Conservation (phyloP, 108 stramenopile species). For the Pinguiococcus pyrenoidosus region DNA sequence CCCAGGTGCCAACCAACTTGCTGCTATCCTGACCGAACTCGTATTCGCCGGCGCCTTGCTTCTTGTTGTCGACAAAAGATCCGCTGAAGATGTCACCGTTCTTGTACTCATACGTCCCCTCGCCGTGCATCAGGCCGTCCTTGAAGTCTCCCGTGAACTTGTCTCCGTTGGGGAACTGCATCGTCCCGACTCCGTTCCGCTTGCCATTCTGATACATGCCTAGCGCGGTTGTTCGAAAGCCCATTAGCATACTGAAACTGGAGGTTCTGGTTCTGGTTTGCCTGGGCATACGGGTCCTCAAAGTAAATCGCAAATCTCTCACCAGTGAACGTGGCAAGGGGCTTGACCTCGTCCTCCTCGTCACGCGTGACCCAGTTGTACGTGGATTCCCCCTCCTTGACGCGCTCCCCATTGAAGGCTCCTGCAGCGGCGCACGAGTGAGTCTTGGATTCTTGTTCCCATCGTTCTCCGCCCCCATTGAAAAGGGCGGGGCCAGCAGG, state of each 20-base stretch:
- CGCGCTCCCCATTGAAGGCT: slow-evolving; percentile 33
- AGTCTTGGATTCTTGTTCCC: background rate
- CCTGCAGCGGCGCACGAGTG: no score
- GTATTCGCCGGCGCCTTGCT: slow-evolving; percentile 25
- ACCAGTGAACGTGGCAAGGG: no score
- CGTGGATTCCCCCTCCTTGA: slow-evolving; percentile 32
- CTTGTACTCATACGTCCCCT: slow-evolving; percentile 37
- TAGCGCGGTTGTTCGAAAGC: slow-evolving; percentile 29
- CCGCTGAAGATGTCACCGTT: slow-evolving; percentile 37
- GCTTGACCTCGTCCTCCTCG: slow-evolving; percentile 29
- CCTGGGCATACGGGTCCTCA: no score
- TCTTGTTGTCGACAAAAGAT: slow-evolving; percentile 20
- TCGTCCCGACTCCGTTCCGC: slow-evolving; percentile 26
- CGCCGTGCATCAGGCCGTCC: slow-evolving; percentile 5
- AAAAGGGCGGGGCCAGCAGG: background rate
- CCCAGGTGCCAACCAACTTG: slow-evolving; percentile 31
- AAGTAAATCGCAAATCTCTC: no score
- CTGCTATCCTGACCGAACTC: slow-evolving; percentile 29
- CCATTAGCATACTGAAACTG: background rate
- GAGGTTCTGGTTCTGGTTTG: background rate
- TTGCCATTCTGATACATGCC: slow-evolving; percentile 35
- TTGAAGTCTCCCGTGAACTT: slow-evolving; percentile 35
- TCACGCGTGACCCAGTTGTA: slow-evolving; percentile 30
- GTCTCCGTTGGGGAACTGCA: slow-evolving; percentile 41
- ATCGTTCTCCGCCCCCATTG: background rate